Evolutionary conservation across 371 early-diverging fungal genomes (phyloP).

Genomic region (Mortierella polycephala): DNA sequence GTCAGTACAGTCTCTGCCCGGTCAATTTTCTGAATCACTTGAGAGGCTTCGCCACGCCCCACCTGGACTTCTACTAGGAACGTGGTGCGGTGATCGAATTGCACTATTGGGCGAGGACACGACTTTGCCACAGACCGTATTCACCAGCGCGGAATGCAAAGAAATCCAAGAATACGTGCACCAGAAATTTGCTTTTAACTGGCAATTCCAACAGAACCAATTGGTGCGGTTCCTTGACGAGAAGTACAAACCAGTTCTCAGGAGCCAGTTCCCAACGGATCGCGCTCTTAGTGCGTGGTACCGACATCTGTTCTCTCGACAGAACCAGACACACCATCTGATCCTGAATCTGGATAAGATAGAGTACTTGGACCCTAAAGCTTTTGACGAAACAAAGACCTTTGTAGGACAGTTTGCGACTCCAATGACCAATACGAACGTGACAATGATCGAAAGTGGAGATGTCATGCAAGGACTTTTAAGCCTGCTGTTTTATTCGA

Average conservation of each 20-base stretch:
- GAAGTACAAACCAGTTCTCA: not conserved
- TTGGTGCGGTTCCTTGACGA: not conserved
- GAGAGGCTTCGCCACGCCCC: no score
- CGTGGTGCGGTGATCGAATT: constrained; percentile 9
- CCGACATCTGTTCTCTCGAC: no score
- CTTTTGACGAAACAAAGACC: not conserved
- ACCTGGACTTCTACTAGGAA: not conserved
- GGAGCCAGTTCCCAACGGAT: not conserved
- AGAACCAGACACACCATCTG: constrained; percentile 1
- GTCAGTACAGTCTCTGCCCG: no score
- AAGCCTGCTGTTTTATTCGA: constrained; percentile 6
- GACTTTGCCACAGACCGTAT: no score
- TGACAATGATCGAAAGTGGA: not conserved
- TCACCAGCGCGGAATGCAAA: not conserved
- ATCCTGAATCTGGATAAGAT: constrained; percentile 8
- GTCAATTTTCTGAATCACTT: no score
- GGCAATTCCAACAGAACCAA: no score
- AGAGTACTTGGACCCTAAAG: not conserved
- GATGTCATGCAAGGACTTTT: constrained; percentile 12
- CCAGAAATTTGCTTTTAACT: no score
- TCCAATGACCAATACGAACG: not conserved
- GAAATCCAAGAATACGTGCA: not conserved
- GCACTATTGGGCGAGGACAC: constrained; percentile 3
- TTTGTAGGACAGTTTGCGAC: no score
- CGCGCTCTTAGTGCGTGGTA: no score